Conservation (phyloP, 1,284 basidiomycete species). For the Sanghuangporus baumii region DNA sequence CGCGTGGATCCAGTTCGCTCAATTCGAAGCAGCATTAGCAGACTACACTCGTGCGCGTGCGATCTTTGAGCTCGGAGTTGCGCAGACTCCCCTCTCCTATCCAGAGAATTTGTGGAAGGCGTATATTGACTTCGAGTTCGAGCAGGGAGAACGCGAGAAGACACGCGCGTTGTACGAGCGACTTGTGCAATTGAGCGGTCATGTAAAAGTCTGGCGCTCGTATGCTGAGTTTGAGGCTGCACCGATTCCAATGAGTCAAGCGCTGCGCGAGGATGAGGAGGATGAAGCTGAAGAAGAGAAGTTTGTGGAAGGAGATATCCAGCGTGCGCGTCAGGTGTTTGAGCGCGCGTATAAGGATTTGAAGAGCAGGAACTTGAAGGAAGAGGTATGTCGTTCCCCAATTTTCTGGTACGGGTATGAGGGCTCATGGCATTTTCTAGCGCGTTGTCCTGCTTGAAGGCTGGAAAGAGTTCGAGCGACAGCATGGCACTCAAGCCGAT, state of each 20-base stretch:
- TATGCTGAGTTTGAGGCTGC: constrained; percentile 76
- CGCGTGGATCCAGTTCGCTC: constrained; percentile 97
- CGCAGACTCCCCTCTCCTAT: constrained; percentile 91
- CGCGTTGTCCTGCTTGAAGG: constrained; percentile 86
- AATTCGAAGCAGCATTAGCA: constrained; percentile 89
- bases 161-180: constrained; percentile 89
- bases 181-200: constrained; percentile 80
- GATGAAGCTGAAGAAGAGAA: constrained; percentile 64
- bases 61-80: constrained; percentile 94
- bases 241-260: constrained; percentile 57
- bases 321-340: constrained; percentile 72
- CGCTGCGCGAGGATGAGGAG: constrained; percentile 69
- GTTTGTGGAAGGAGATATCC: constrained; percentile 64
- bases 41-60: constrained; percentile 90
- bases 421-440: constrained; percentile 31
- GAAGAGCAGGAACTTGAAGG: constrained; percentile 75
- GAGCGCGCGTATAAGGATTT: constrained; percentile 84
- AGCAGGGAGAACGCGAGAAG: constrained; percentile 86
- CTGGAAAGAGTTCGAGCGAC: constrained; percentile 89
- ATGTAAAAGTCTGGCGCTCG: constrained; percentile 91
- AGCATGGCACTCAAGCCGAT: constrained; percentile 65
- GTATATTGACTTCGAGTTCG: constrained; percentile 95
- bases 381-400: constrained; percentile 42
- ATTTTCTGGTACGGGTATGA: background rate
- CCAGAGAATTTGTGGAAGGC: constrained; percentile 98